These are phyloP conservation scores for Vitrella brassicaformis DNA, from an alignment of 73 alveolate genomes.

Conservation along the genomic window DNA sequence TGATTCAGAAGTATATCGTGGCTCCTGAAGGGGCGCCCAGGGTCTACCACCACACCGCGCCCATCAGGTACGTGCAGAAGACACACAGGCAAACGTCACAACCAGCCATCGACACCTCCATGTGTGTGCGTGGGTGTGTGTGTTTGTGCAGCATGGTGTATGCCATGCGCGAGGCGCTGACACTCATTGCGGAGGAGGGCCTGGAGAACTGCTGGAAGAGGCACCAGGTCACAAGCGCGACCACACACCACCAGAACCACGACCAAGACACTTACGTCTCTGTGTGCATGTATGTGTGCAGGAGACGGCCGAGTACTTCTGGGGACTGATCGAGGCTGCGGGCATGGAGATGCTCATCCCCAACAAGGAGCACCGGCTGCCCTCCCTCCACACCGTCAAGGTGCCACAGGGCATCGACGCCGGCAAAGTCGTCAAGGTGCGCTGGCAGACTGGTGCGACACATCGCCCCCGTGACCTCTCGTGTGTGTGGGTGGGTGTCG, in stretches of 20 bases:
- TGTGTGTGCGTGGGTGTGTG: too few relatives aligned
- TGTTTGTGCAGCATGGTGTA: background rate
- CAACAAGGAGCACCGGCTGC: background rate
- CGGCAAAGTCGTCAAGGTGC: background rate
- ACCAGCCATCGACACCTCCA: too few relatives aligned
- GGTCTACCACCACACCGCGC: background rate
- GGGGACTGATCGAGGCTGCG: background rate
- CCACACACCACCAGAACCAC: too few relatives aligned
- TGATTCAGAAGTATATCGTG: background rate
- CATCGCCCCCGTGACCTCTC: background rate
- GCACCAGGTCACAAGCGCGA: too few relatives aligned
- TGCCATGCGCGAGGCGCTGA: background rate
- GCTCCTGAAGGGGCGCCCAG: background rate
- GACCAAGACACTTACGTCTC: too few relatives aligned
- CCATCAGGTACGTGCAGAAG: too few relatives aligned
- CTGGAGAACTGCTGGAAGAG: background rate
- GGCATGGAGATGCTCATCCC: background rate
- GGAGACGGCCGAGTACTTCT: background rate
- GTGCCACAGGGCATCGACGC: background rate
- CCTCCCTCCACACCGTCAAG: background rate
- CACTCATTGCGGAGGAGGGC: background rate
- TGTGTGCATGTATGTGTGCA: too few relatives aligned
- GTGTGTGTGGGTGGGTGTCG: background rate
- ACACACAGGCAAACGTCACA: too few relatives aligned
- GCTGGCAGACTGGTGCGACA: background rate